These are phyloP conservation scores for Penicillium alfredii DNA, from an alignment of 495 filamentous ascomycete species.

Conservation along the genomic window DNA sequence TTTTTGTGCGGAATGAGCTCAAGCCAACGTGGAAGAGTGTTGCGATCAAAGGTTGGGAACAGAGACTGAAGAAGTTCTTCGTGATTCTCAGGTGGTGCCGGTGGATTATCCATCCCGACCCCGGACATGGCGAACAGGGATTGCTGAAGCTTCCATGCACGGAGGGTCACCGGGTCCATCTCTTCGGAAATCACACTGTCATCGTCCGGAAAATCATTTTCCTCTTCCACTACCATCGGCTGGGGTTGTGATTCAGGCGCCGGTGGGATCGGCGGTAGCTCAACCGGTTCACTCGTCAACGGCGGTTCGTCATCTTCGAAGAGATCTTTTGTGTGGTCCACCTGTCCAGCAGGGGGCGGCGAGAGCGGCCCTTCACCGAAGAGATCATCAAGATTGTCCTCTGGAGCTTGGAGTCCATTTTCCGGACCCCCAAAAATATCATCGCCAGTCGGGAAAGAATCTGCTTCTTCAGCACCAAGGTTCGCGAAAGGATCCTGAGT, in stretches of 20 bases:
- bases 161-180: slow-evolving; percentile 41
- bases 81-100: slow-evolving; percentile 55
- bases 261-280: slow-evolving; percentile 19
- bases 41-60: slow-evolving; percentile 65
- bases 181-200: slow-evolving; percentile 29
- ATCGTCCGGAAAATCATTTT: slow-evolving; percentile 31
- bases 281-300: slow-evolving; percentile 19
- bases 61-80: slow-evolving; percentile 62
- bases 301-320: slow-evolving; percentile 33
- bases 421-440: slow-evolving; percentile 41
- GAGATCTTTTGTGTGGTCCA: slow-evolving; percentile 35
- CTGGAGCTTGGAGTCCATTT: slow-evolving; percentile 21
- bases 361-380: slow-evolving; percentile 48
- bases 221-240: slow-evolving; percentile 29
- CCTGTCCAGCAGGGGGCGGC: slow-evolving; percentile 32
- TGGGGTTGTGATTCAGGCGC: slow-evolving; percentile 25
- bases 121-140: slow-evolving; percentile 49
- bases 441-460: slow-evolving; percentile 38
- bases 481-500: slow-evolving; percentile 20
- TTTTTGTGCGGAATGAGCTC: slow-evolving; percentile 69
- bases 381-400: slow-evolving; percentile 46
- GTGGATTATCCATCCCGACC: slow-evolving; percentile 39
- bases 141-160: slow-evolving; percentile 48
- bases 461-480: slow-evolving; percentile 44
- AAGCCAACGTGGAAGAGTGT: slow-evolving; percentile 60